Evolutionary conservation across 306 rosid genomes (phyloP), one percentile per base, ranked within the genome.

Genomic region (Medicago ruthenica): DNA sequence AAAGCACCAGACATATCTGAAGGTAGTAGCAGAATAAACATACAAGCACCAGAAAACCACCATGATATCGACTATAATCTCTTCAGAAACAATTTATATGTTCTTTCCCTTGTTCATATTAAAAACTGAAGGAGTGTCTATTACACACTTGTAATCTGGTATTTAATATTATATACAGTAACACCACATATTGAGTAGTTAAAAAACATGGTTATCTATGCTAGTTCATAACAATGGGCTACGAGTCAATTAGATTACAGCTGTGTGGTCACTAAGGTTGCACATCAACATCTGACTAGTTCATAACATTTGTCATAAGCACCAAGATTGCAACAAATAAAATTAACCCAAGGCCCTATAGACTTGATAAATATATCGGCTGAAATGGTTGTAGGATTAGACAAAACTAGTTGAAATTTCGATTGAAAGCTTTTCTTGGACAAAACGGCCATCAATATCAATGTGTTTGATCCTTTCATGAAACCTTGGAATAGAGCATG

Each of bases 1-100:
- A 60, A 71, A 67, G 31, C 42, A 79, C 24, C 67, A 50, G 6
- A 39, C 72, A 65, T 48, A 31, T 73, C 58, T 57, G 64, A 14
- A 73, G 42, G 68, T 10, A 45, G 51, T 17, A 71, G 66, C 44
- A 69, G 17, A 54, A 60, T 31, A 37, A 31, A 16, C 42, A 68
- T 55, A 54, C 37, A 34, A 34, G 37, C 37, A 5, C 37, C 37
- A 34, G 37, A 5, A 34, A 34, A 34, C 7, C 37, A 34, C 37
- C 37, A 34, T 34, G 37, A 34, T 5, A 34, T 34, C 37, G 37
- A 34, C 37, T 34, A 0, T 34, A 34, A 34, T 5, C 37, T 34
- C 37, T 34, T 34, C 37, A 0, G 7, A 34, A 34, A 34, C 37
- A 34, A 34, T 34, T 34, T 34, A 5, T 34, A 34, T 34, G 37